Base-by-base conservation (phyloP, 306 rosid genomes). In the Medicago lupulina region DNA sequence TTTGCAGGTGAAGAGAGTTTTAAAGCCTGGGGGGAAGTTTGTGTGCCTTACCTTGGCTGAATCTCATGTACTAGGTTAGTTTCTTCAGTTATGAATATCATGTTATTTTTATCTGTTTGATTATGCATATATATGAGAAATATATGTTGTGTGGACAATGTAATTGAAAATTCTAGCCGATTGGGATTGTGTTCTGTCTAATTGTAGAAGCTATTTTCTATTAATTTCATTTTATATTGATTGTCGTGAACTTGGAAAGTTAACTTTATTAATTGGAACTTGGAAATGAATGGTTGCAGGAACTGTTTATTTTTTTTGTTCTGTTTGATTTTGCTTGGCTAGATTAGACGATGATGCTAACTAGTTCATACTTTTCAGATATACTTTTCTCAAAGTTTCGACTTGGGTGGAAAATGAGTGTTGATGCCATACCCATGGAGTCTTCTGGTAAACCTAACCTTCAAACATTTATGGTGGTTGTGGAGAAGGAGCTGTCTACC, bases 21-120 rank as follows among this genome's bases (percentile, higher is more conserved):
- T 91, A 62, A 89, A 86, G 83, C 79, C 88, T n/a, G 94, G 92
- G 59, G 97, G 98, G 21, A 93, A 85, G 73, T 93, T 83, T 79
- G 81, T 93, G 82, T 93, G 98, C 73, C 98, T 93, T 68, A 91
- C 98, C 43, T 82, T 93, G 83, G 92, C 96, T 8, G 98, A 93
- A 78, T 83, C 96, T 73, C 96, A 87, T 78, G 98, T 95, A 79
- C 76, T 95, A 14, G 91, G 98, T 95, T 87, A 68, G 74, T 10
- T 46, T 81, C 77, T 55, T n/a, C 9, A 9, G 11, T 8, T 23
- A 43, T 28, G 31, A 28, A 28, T 28, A 28, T 28, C 31, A 28
- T 28, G 14, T 12, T 5, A 61, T 68, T 47, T 31, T 40, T 43
- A 43, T 4, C 31, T 39, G 15, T 31, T 55, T 23, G 50, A 47